Conservation (phyloP, 805 yeast genomes). For the Starmera pachycereana region DNA sequence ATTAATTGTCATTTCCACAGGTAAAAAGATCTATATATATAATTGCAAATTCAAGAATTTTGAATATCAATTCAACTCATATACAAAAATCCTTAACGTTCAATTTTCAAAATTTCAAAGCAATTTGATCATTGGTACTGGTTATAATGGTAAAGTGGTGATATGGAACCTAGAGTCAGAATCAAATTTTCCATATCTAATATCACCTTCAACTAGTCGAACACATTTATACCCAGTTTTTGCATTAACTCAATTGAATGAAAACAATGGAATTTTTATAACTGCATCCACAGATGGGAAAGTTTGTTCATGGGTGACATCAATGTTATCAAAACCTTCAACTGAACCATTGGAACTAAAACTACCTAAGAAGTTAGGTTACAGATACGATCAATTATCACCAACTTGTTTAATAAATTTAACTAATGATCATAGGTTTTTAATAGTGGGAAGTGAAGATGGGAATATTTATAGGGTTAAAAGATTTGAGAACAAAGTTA, state of each 20-base stretch:
- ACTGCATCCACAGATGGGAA: constrained; percentile 23
- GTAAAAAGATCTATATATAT: constrained; percentile 7
- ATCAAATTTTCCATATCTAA: constrained; percentile 8
- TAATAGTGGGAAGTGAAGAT: constrained; percentile 23
- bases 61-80: constrained; percentile 31
- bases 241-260: constrained; percentile 11
- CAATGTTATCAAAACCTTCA: constrained; percentile 16
- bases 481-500: constrained; percentile 14
- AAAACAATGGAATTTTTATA: constrained; percentile 13
- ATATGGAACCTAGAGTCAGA: constrained; percentile 31
- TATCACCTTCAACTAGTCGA: constrained; percentile 6
- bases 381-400: constrained; percentile 21
- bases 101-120: constrained; percentile 30
- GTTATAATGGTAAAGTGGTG: constrained; percentile 38
- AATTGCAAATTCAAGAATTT: constrained; percentile 14
- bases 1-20: constrained; percentile 11
- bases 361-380: constrained; percentile 12
- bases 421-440: constrained; percentile 10
- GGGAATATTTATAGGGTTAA: constrained; percentile 22
- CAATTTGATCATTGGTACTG: constrained; percentile 36
- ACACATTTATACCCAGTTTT: constrained; percentile 18
- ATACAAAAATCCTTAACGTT: constrained; percentile 28
- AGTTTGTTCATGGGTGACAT: constrained; percentile 20
- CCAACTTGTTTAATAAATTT: constrained; percentile 15
- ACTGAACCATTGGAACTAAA: constrained; percentile 12